Evolutionary conservation across 805 yeast species (phyloP).

Genomic region (Candida suzukii): DNA sequence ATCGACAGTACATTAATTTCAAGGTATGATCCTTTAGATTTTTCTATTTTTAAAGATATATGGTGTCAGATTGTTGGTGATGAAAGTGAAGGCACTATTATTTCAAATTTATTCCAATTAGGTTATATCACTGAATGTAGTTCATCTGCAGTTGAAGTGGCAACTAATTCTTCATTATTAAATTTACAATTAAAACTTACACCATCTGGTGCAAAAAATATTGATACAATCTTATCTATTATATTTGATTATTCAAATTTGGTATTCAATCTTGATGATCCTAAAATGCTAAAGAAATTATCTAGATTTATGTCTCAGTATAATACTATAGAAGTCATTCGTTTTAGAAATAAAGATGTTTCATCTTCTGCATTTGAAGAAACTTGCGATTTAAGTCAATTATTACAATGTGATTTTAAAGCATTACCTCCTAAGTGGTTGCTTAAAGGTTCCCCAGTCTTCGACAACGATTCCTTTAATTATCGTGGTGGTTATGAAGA

Average conservation of each 20-base stretch:
- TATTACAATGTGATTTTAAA: conserved; percentile 30
- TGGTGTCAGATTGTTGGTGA: conserved; percentile 62
- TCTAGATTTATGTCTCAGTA: conserved; percentile 40
- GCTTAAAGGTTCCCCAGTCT: conserved; percentile 32
- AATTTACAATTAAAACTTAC: conserved; percentile 47
- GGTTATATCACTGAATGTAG: conserved; percentile 30
- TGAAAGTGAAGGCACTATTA: conserved; percentile 48
- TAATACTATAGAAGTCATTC: conserved; percentile 37
- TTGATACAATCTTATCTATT: conserved; percentile 25
- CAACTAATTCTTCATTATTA: conserved; percentile 19
- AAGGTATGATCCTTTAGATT: conserved; percentile 15
- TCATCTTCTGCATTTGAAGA: conserved; percentile 39
- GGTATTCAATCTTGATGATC: conserved; percentile 7
- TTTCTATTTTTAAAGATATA: conserved; percentile 26
- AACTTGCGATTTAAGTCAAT: conserved; percentile 32
- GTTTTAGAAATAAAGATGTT: conserved; percentile 35
- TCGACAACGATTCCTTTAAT: conserved; percentile 13
- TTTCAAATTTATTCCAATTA: conserved; percentile 27
- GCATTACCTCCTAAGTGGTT: conserved; percentile 29
- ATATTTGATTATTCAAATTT: conserved; percentile 26
- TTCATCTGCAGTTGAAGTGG: conserved; percentile 27
- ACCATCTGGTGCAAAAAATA: conserved; percentile 32
- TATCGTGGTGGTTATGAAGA: conserved; percentile 26
- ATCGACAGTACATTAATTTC: no score
- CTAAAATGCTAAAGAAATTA: conserved; percentile 17